Evolutionary conservation across 2,329 filamentous ascomycete species (phyloP), one percentile per base, ranked within the genome.

Genomic region (Annulohypoxylon truncatum): DNA sequence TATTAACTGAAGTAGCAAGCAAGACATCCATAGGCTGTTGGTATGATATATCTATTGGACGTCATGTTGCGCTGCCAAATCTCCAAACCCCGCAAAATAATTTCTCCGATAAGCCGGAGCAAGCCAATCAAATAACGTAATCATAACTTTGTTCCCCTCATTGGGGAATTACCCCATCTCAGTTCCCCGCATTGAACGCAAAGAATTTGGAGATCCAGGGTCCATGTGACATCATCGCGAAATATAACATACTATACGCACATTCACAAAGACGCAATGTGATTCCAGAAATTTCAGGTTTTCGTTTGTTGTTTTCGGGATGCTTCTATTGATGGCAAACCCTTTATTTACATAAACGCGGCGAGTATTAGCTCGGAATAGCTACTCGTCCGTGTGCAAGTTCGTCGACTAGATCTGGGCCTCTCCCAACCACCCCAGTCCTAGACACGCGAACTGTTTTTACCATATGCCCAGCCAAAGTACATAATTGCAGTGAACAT

Each of bases 261-360:
- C 22, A 48, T 48, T 29, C n/a, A 48, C 4, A 48, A 6, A 7
- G 12, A 15, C 12, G 15, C n/a, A 7, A 7, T 22, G 7, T 9
- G 29, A 6, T 29, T 12, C 22, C 51, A 40, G 28, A 7, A 31
- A 50, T 44, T 20, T 28, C n/a, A 20, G n/a, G n/a, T 40, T 50
- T 38, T 31, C 29, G 10, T 31, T 31, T 31, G n/a, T 20, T 44
- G n/a, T 42, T 48, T 52, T 35, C 20, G 31, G 18, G n/a, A 51
- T n/a, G 9, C 44, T 56, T 56, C 64, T 59, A 61, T 67, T 60
- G 62, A 48, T 67, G 66, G 58, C 38, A 60, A 55, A 53, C 31
- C 50, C 54, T 65, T 59, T 69, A 69, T 66, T 42, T 67, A 67
- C 67, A 54, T 44, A 15, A 46, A 50, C 52, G 18, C 22, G 9